Evolutionary conservation across 495 filamentous ascomycete genomes (phyloP).

Genomic region (Parathielavia hyrcaniae): DNA sequence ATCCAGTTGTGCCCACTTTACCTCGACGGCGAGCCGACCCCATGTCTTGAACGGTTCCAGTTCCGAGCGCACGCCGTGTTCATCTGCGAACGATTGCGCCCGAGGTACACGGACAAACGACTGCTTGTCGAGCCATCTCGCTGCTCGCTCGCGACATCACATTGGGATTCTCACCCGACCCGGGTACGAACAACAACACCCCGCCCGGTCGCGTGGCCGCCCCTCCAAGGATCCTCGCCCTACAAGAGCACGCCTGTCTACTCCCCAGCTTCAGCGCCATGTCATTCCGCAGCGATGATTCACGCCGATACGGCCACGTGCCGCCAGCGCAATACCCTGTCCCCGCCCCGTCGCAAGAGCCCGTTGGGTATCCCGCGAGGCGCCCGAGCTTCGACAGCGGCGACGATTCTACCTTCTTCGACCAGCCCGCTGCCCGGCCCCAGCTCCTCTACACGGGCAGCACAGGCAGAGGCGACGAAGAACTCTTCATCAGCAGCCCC

Average conservation of each 20-base stretch:
- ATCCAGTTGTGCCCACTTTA: neutral
- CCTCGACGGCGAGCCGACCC: slow-evolving; percentile 3
- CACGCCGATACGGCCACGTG: slow-evolving; percentile 52
- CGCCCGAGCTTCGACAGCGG: slow-evolving; percentile 73
- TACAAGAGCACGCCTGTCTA: slow-evolving; percentile 1
- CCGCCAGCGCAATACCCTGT: slow-evolving; percentile 53
- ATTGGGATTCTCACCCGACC: too few species aligned
- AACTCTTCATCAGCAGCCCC: slow-evolving; percentile 45
- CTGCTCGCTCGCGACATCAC: neutral
- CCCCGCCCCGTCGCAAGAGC: slow-evolving; percentile 34
- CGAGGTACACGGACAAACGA: neutral
- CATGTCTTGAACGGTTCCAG: slow-evolving; percentile 6
- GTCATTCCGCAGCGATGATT: slow-evolving; percentile 51
- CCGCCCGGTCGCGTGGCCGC: neutral
- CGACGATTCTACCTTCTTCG: slow-evolving; percentile 58
- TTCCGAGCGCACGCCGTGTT: neutral
- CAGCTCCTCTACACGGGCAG: slow-evolving; percentile 20
- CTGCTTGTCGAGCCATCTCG: neutral
- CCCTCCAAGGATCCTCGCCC: neutral
- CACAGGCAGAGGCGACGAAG: slow-evolving; percentile 37
- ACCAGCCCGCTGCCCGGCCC: slow-evolving; percentile 30
- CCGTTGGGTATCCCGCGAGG: slow-evolving; percentile 42
- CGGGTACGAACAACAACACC: neutral
- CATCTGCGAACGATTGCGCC: neutral
- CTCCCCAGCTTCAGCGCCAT: slow-evolving; percentile 30